These are phyloP conservation scores for Hemileccinum impolitum DNA, from an alignment of 768 basidiomycete species.

Conservation along the genomic window DNA sequence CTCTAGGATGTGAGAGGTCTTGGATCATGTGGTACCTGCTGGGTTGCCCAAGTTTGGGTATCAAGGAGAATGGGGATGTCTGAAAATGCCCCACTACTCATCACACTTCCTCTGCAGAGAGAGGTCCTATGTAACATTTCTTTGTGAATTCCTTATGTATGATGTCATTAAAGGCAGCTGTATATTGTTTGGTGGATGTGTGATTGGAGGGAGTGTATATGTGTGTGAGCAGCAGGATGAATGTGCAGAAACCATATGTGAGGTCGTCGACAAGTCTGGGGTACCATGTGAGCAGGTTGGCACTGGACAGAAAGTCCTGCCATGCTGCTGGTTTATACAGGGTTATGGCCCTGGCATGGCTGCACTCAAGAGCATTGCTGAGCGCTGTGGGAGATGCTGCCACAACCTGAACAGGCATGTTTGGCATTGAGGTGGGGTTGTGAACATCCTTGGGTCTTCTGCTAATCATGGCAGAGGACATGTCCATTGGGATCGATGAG, in stretches of 20 bases:
- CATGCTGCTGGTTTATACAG: not conserved
- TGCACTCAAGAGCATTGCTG: not conserved
- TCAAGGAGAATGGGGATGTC: conserved; percentile 23
- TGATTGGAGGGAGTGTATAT: not conserved
- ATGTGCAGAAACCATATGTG: not conserved
- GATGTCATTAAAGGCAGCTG: not conserved
- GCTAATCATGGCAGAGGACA: not conserved
- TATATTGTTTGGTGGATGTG: not conserved
- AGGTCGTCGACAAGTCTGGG: not conserved
- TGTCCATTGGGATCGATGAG: not conserved
- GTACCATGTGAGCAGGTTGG: not conserved
- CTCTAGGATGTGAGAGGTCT: conserved; percentile 25
- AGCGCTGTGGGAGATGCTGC: not conserved
- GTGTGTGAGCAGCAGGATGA: not conserved
- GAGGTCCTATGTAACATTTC: not conserved
- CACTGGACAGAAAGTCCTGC: too few species aligned
- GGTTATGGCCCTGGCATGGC: not conserved
- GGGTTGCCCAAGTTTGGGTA: conserved; percentile 26
- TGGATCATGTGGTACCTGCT: conserved; percentile 26
- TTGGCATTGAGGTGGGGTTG: not conserved
- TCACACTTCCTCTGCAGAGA: conserved; percentile 16
- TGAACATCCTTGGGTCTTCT: not conserved
- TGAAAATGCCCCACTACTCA: conserved; percentile 26
- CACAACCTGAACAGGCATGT: not conserved
- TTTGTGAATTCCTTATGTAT: not conserved